Evolutionary conservation across 2,329 filamentous ascomycete genomes (phyloP), one percentile per base, ranked within the genome.

Genomic region (Septoria petroselini): DNA sequence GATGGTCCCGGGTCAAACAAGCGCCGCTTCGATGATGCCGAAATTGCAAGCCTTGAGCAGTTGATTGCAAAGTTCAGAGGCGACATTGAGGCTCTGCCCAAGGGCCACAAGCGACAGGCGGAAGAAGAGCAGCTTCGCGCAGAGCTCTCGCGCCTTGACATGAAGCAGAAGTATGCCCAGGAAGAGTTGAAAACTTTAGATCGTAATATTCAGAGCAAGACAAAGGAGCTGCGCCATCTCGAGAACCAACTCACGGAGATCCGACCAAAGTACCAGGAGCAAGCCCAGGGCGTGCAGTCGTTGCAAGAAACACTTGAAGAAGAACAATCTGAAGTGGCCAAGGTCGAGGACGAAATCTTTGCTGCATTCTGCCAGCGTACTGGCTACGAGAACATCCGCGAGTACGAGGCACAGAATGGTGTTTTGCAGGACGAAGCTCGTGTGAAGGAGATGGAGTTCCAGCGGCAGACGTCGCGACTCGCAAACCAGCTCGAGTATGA

Each of bases 341-440:
- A 82, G 47, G 87, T 95, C 14, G 90, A 96, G 66, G 93, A 98
- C 66, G 80, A 90, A 60, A 79, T 98, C 23, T 98, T 96, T 68
- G 77, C 78, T 17, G 77, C 77, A 33, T 98, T 98, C 72, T 98
- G 93, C 72, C 80, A 83, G 61, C 82, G 87, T 48, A 81, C 96
- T 15, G 89, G 91, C 0, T 97, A 95, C 67, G 78, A 81, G 50
- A 85, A 94, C 62, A 94, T 98, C 57, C 87, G 91, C 51, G 87
- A 89, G 50, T 98, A 97, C 63, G 90, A 97, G 67, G 86, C 86
- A 19, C 91, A 94, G 59, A 93, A 97, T 70, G 91, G 93, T 41
- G 90, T 86, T 34, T 75, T 95, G 41, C 91, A 97, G 69, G 88
- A 95, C 67, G 89, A 97, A 67, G 87, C 88, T 37, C 84, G 85